A percentile compares a stretch with the other conserved stretches of the same genome.
These are phyloP conservation scores for Microbotryum intermedium DNA, from an alignment of 1,284 basidiomycete species.

Conservation along the genomic window DNA sequence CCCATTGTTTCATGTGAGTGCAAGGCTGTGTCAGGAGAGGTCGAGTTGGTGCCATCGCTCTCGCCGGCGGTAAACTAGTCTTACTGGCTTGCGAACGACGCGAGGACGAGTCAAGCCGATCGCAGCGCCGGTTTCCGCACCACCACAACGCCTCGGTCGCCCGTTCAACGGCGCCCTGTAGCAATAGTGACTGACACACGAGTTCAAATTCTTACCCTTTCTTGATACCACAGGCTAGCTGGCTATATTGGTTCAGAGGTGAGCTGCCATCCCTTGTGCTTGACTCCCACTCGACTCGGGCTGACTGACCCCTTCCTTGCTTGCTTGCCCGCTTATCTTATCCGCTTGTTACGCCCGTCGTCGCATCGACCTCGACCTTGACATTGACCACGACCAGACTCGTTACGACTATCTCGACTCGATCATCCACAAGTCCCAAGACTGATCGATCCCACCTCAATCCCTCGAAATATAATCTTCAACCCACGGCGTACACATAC, in stretches of 20 bases:
- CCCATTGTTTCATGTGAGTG: too few relatives aligned
- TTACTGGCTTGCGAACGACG: not conserved
- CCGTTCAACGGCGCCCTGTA: too few relatives aligned
- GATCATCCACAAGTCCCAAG: not conserved
- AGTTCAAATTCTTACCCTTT: not conserved
- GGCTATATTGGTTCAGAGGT: slow-evolving; percentile 1
- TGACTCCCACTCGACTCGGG: not conserved
- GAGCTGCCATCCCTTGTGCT: not conserved
- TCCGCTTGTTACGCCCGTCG: too few relatives aligned
- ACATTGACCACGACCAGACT: not conserved
- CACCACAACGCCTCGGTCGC: too few relatives aligned
- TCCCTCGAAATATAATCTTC: not conserved
- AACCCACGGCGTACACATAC: not conserved
- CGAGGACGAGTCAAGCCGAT: too few relatives aligned
- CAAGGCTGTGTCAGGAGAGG: not conserved
- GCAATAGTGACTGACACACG: not conserved
- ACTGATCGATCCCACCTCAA: not conserved
- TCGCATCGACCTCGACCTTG: not conserved
- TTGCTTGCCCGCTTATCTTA: not conserved
- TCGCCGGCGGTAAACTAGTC: not conserved
- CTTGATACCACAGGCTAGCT: not conserved
- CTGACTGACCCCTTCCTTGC: too few relatives aligned
- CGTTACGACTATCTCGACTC: slow-evolving; percentile 5
- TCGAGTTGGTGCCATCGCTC: not conserved
- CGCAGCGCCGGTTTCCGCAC: too few relatives aligned